Evolutionary conservation across 2,329 filamentous ascomycete species (phyloP), one percentile per base, ranked within the genome.

Genomic region (Xylariaceae sp.): DNA sequence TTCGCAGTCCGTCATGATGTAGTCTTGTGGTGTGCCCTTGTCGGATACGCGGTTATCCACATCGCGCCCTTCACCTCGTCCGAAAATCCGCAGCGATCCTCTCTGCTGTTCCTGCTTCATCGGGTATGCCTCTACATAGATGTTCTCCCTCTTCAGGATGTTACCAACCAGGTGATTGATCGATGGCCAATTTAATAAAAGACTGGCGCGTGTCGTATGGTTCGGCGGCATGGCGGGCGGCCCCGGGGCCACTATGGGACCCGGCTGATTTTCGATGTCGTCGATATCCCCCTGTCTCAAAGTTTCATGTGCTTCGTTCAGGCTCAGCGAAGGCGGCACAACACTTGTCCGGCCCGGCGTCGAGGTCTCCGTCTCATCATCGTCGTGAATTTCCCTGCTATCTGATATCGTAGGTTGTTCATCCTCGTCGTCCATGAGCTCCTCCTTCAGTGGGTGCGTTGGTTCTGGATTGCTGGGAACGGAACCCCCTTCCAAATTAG

Each of bases 141-240:
- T 78, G 35, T 78, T 79, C 55, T 81, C 77, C 1, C 71, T 71
- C 18, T 77, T 73, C 57, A 85, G 71, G 30, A 78, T 77, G 53
- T 73, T 74, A 62, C 70, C 78, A 39, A 90, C 85, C 70, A 97
- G 71, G 62, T 80, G 75, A 70, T 79, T 75, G 57, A 94, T 90
- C 0, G 86, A 82, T 0, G 82, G 82, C 86, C 88, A 92, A 51
- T 82, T 80, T 34, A 97, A 77, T 15, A 97, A 78, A 63, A 92
- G 84, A 54, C 94, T 90, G 1, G 92, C 92, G n/a, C 91, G 85
- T 0, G 92, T 97, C 0, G 90, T 95, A 70, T 97, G 93, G 66
- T 96, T 90, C 34, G 87, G 83, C 0, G 91, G 89, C 58, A 96
- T 89, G 1, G 88, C 84, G 11, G 89, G 82, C 64, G 86, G 81